Base-by-base conservation (phyloP, 2,329 filamentous ascomycete genomes). In the Phialophora macrospora region DNA sequence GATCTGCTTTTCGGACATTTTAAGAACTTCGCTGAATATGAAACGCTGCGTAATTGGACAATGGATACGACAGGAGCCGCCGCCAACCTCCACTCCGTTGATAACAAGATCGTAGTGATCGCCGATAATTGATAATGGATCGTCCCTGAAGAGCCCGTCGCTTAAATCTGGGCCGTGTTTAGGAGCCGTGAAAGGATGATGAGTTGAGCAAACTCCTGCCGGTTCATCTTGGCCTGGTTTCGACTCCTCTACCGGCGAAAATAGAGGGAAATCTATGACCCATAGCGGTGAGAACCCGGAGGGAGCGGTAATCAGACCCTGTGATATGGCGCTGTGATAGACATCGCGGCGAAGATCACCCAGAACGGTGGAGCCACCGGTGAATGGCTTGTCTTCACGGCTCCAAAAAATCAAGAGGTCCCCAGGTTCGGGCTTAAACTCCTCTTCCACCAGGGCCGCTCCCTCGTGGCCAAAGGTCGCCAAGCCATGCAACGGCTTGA, bases 51-150 rank as follows among this genome's bases (percentile, higher is more conserved):
- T 84, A 0, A 86, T 83, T 0, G 92, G 89, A 51, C 90, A 85
- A 78, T 99, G 95, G 63, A 98, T 97, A 84, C 95, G 91, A 14
- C 92, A 87, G 76, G 91, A 96, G 38, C 95, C 96, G 11, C 95
- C 95, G 28, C 95, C 95, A 1, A 99, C 85, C 78, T 99, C 95
- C 4, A 97, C 87, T 3, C 95, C 95, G 75, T 99, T 99, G 72
- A 98, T 86, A 0, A 99, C 94, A 14, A 99, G 87, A 73, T 99
- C 95, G 79, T 97, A 99, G 75, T 97, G 93, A 73, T 96, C 94
- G 3, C 90, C 96, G 71, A 85, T 86, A 1, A 87, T 92, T 55
- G 83, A 78, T 0, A 92, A 82, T 0, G 95, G 94, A 48, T 93
- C 83, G 0, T 83, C 88, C 44, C 88, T 82, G 1, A 98, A 85